phyloP scores from a whole-genome alignment of 2,329 filamentous ascomycete genomes.

The Phyllosticta citribraziliensis region DNA sequence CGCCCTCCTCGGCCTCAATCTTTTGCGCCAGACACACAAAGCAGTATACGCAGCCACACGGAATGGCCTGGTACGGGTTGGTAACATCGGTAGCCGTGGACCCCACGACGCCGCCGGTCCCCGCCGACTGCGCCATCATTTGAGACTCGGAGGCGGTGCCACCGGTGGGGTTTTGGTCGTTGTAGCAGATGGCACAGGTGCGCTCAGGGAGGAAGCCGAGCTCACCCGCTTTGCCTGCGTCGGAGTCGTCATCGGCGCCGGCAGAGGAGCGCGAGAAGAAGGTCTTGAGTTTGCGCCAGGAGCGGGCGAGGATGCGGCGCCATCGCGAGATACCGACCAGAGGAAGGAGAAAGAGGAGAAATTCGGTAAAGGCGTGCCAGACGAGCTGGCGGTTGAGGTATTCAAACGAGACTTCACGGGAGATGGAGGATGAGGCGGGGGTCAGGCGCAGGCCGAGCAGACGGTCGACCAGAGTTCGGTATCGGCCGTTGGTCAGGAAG shows the following conservation, averaged over 20 bases:
- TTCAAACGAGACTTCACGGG: conserved; percentile 89
- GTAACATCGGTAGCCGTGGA: conserved; percentile 89
- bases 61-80: conserved; percentile 85
- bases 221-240: conserved; percentile 54
- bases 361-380: conserved; percentile 99
- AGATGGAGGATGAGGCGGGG: conserved; percentile 66
- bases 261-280: conserved; percentile 44
- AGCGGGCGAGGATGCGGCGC: conserved; percentile 77
- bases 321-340: conserved; percentile 91
- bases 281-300: conserved; percentile 72
- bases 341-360: conserved; percentile 91
- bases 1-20: conserved; percentile 84
- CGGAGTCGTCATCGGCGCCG: conserved; percentile 32
- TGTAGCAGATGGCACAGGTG: conserved; percentile 94
- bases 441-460: conserved; percentile 75
- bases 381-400: conserved; percentile 96
- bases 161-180: conserved; percentile 70
- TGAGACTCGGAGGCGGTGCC: conserved; percentile 58
- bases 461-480: conserved; percentile 82
- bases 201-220: conserved; percentile 79
- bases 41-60: conserved; percentile 89
- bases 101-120: conserved; percentile 61
- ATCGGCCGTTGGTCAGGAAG: conserved; percentile 83
- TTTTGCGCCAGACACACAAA: conserved; percentile 89
- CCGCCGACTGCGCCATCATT: conserved; percentile 48